phyloP scores from a whole-genome alignment of 495 filamentous ascomycete species.

The Trypethelium eluteriae region DNA sequence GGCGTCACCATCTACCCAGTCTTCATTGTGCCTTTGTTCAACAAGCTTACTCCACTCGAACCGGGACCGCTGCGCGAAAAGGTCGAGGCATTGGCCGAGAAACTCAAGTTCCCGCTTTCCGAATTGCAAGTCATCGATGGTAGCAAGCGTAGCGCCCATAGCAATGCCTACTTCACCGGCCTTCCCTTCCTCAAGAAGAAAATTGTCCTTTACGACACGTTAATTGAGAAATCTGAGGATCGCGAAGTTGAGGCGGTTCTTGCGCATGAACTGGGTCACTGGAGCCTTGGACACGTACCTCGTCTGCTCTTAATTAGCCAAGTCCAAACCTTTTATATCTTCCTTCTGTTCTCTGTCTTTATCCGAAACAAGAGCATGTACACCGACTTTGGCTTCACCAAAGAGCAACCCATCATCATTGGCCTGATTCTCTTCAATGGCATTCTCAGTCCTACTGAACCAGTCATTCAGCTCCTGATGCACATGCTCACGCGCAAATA shows the following conservation, averaged over 20 bases:
- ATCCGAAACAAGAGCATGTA: constrained; percentile 91
- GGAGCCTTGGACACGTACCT: constrained; percentile 90
- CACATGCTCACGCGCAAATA: constrained; percentile 89
- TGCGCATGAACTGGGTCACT: constrained; percentile 93
- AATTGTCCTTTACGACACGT: constrained; percentile 96
- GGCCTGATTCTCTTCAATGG: constrained; percentile 96
- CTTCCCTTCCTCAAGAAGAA: constrained; percentile 95
- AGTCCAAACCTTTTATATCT: constrained; percentile 91
- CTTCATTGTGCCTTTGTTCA: constrained; percentile 89
- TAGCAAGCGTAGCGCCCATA: constrained; percentile 92
- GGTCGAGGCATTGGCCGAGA: constrained; percentile 76
- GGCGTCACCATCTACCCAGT: constrained; percentile 96
- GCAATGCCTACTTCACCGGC: constrained; percentile 97
- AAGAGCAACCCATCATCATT: constrained; percentile 82
- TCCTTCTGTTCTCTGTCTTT: constrained; percentile 91
- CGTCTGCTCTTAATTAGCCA: constrained; percentile 73
- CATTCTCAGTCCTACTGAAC: constrained; percentile 82
- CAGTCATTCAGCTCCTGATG: constrained; percentile 85
- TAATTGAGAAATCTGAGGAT: constrained; percentile 87
- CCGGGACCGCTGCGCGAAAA: constrained; percentile 78
- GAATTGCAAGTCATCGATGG: constrained; percentile 95
- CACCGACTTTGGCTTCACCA: constrained; percentile 79
- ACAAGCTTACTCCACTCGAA: constrained; percentile 90
- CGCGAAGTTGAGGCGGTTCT: constrained; percentile 92
- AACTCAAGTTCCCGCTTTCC: constrained; percentile 79